phyloP scores from a whole-genome alignment of 345 rosid species.

The Citrus mangshanensis region DNA sequence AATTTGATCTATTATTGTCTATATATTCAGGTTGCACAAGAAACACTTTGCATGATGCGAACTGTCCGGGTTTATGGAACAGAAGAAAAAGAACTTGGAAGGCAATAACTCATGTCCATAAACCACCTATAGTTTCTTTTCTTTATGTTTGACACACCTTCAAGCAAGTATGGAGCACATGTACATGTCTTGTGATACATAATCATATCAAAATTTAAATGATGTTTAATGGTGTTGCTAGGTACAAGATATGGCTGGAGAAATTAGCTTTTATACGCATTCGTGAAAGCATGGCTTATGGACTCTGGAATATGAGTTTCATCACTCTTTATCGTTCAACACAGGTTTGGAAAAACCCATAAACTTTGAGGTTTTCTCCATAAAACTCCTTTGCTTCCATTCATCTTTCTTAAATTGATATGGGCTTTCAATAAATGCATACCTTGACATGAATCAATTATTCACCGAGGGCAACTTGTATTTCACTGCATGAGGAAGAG shows the following conservation, averaged over 20 bases:
- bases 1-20: not conserved
- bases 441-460: not conserved
- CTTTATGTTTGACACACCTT: not conserved
- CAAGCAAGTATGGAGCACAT: not conserved
- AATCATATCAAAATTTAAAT: not conserved
- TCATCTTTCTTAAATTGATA: not conserved
- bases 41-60: slow-evolving; percentile 45
- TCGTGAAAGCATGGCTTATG: slow-evolving; percentile 41
- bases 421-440: not conserved
- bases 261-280: slow-evolving; percentile 34
- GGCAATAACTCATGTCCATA: slow-evolving; percentile 31
- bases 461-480: not conserved
- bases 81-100: slow-evolving; percentile 43
- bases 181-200: not conserved
- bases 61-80: slow-evolving; percentile 45
- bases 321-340: slow-evolving; percentile 39
- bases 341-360: slow-evolving; percentile 33
- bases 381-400: not conserved
- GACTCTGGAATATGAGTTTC: slow-evolving; percentile 47
- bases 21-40: slow-evolving; percentile 44
- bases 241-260: slow-evolving; percentile 50
- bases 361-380: not conserved
- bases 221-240: slow-evolving; percentile 18
- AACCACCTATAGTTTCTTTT: not conserved
- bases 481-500: not conserved